Conservation (phyloP, 2,329 filamentous ascomycete species). For the Elsinoe necatrix region DNA sequence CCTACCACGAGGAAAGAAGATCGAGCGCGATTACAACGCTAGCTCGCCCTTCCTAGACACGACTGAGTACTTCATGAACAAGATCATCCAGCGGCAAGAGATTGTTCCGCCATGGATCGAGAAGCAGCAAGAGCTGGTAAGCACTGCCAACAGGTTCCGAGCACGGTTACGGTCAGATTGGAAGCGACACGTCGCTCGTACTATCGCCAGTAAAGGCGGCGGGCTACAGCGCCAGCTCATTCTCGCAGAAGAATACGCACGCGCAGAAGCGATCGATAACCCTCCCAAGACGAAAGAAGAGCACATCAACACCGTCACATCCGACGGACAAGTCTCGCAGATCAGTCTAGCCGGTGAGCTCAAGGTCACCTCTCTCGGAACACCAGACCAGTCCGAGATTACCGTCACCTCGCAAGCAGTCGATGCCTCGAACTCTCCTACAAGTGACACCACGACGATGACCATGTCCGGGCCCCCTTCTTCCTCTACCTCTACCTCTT, state of each 20-base stretch:
- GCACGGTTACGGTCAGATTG: slow-evolving; percentile 69
- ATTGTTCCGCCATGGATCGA: slow-evolving; percentile 98
- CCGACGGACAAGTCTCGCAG: slow-evolving; percentile 39
- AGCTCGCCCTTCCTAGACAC: slow-evolving; percentile 89
- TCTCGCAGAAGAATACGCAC: slow-evolving; percentile 63
- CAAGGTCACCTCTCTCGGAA: slow-evolving; percentile 23
- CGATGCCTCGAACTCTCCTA: slow-evolving; percentile 23
- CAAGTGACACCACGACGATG: slow-evolving; percentile 8
- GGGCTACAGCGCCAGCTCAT: slow-evolving; percentile 63
- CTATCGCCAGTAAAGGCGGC: slow-evolving; percentile 71
- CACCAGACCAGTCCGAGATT: slow-evolving; percentile 22
- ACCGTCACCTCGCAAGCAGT: slow-evolving; percentile 32
- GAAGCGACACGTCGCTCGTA: slow-evolving; percentile 70
- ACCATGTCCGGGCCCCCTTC: not conserved
- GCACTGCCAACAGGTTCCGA: slow-evolving; percentile 62
- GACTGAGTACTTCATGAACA: slow-evolving; percentile 96
- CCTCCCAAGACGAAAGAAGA: slow-evolving; percentile 41
- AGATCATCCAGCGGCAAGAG: slow-evolving; percentile 93
- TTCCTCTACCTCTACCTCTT: slow-evolving; percentile 13
- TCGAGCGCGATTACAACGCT: slow-evolving; percentile 74
- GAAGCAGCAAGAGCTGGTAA: slow-evolving; percentile 84
- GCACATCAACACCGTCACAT: slow-evolving; percentile 36
- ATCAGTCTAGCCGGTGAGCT: slow-evolving; percentile 40
- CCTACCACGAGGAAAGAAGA: slow-evolving; percentile 67
- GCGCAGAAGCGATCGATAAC: slow-evolving; percentile 61